These are phyloP conservation scores for Psilocybe cubensis DNA, from an alignment of 768 basidiomycete genomes.

Conservation along the genomic window DNA sequence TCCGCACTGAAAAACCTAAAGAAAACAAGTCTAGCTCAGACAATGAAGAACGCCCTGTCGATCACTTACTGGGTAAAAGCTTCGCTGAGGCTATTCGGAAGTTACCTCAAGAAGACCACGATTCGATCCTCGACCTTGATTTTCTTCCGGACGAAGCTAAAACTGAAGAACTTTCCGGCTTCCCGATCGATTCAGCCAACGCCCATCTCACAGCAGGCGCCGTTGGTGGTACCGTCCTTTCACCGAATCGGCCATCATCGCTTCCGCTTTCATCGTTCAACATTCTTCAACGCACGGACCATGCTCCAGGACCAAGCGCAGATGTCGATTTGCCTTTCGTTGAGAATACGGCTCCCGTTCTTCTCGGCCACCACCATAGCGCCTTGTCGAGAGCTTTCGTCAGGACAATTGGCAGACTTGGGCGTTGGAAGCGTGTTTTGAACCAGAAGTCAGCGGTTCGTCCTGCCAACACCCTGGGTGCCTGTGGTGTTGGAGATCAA, in stretches of 20 bases:
- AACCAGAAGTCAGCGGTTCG: slow-evolving; percentile 43
- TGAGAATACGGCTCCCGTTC: slow-evolving; percentile 36
- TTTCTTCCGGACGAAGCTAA: slow-evolving; percentile 60
- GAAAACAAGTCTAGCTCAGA: slow-evolving; percentile 35
- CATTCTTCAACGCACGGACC: slow-evolving; percentile 66
- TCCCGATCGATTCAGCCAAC: slow-evolving; percentile 48
- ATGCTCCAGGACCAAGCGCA: slow-evolving; percentile 33
- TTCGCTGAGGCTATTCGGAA: slow-evolving; percentile 66
- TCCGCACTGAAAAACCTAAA: slow-evolving; percentile 40
- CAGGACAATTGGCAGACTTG: slow-evolving; percentile 81
- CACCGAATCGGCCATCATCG: slow-evolving; percentile 46
- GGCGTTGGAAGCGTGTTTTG: slow-evolving; percentile 81
- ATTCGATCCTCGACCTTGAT: slow-evolving; percentile 80
- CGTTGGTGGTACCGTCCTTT: slow-evolving; percentile 38
- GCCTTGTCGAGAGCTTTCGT: slow-evolving; percentile 77
- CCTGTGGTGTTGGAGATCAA: slow-evolving; percentile 55
- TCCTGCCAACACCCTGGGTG: slow-evolving; percentile 29
- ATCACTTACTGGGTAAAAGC: slow-evolving; percentile 61
- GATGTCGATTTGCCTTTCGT: slow-evolving; percentile 28
- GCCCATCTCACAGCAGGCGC: slow-evolving; percentile 46
- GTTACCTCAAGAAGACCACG: slow-evolving; percentile 47
- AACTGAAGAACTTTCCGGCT: slow-evolving; percentile 33
- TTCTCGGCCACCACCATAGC: slow-evolving; percentile 60
- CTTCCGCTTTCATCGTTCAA: slow-evolving; percentile 60
- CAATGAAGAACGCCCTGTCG: slow-evolving; percentile 25